Evolutionary conservation across 2,329 filamentous ascomycete genomes (phyloP), one percentile per base, ranked within the genome.

Genomic region (Ascochyta fabae): DNA sequence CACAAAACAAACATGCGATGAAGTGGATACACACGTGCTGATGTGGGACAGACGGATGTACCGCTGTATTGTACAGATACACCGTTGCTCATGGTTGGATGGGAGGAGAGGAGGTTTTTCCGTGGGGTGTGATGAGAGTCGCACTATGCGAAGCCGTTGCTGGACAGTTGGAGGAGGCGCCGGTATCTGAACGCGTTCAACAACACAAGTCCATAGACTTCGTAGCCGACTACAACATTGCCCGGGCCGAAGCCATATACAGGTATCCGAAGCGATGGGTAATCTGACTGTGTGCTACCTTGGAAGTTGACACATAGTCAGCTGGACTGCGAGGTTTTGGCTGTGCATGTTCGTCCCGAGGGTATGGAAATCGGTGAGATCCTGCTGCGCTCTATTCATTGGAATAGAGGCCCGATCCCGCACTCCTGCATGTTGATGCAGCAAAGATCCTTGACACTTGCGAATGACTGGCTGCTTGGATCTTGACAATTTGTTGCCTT

Each of bases 11-110:
- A 66, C 36, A 57, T 66, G 58, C 66, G 68, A 62, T 68, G 62
- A 61, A 49, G 45, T 63, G 40, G 39, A 48, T 50, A 54, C 58
- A 67, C 61, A 67, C 62, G 62, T 69, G 65, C 68, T 53, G 56
- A 27, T 4, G 15, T 22, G 19, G 24, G 13, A 41, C 29, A 24
- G 16, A 36, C 36, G 33, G 7, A 33, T 33, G 13, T 15, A 34
- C 31, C 13, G 10, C n/a, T 15, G 41, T n/a, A 16, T 6, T 41
- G n/a, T 23, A 12, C 29, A 16, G n/a, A 22, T 5, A 26, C 12
- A 31, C n/a, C 29, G 23, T 29, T 36, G 12, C 8, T 24, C 3
- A 35, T 43, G 8, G 3, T 12, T n/a, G 13, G 15, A 5, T 24
- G 33, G 6, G 26, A 34, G 6, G 24, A 29, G 33, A 19, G 35